Conservation (phyloP, 2,329 filamentous ascomycete genomes). For the Pseudogymnoascus sp. region DNA sequence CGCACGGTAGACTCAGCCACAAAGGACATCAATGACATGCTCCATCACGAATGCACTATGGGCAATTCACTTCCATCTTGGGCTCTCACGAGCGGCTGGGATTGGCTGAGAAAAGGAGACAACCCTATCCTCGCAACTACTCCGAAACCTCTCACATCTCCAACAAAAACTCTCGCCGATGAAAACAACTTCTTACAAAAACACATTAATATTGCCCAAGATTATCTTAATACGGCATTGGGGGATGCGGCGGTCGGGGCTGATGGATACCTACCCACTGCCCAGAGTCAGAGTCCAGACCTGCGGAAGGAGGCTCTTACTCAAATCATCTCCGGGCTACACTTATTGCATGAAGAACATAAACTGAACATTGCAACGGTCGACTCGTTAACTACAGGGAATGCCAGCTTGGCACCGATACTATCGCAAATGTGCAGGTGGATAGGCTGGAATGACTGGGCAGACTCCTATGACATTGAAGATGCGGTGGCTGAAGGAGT, state of each 20-base stretch:
- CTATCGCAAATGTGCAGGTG: conserved; percentile 75
- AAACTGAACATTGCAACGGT: conserved; percentile 62
- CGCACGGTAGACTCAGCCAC: conserved; percentile 34
- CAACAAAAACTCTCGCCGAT: conserved; percentile 34
- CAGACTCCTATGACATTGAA: conserved; percentile 53
- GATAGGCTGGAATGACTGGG: conserved; percentile 67
- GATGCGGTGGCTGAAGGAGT: conserved; percentile 44
- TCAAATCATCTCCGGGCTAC: conserved; percentile 66
- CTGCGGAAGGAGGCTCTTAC: conserved; percentile 53
- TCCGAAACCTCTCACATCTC: neutral
- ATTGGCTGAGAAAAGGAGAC: conserved; percentile 60
- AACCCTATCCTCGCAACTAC: conserved; percentile 18
- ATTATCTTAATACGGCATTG: conserved; percentile 55
- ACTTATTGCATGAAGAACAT: conserved; percentile 81
- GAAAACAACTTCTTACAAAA: conserved; percentile 43
- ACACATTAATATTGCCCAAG: conserved; percentile 52
- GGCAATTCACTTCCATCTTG: conserved; percentile 39
- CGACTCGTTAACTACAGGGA: conserved; percentile 38
- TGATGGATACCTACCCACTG: conserved; percentile 59
- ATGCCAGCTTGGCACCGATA: conserved; percentile 57
- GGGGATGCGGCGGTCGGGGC: conserved; percentile 47
- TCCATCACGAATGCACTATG: conserved; percentile 33
- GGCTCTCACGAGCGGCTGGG: conserved; percentile 59
- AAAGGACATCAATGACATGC: conserved; percentile 41
- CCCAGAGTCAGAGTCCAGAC: conserved; percentile 38